A percentile compares a stretch with the other conserved stretches of the same genome.
Evolutionary conservation across 495 filamentous ascomycete genomes (phyloP).

Genomic region (Penicillium chermesinum): DNA sequence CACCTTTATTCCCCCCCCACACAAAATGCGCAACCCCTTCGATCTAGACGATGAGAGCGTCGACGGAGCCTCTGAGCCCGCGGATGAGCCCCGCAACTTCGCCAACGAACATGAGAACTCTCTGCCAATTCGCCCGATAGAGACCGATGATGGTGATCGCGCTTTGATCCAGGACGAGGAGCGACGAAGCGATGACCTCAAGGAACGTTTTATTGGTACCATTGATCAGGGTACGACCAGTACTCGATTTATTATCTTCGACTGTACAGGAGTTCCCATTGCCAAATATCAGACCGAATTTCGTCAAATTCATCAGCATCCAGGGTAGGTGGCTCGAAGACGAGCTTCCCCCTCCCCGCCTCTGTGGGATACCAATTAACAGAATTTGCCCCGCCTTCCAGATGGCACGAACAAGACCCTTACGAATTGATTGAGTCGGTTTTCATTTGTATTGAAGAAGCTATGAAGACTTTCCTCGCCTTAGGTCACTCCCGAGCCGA

Average conservation of each 20-base stretch:
- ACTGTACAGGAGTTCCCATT: conserved; percentile 70
- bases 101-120: conserved; percentile 15
- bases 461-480: conserved; percentile 65
- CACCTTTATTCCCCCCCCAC: background rate
- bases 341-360: conserved; percentile 1
- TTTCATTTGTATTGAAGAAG: conserved; percentile 77
- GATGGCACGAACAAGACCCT: conserved; percentile 95
- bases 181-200: conserved; percentile 29
- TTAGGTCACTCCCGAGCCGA: conserved; percentile 64
- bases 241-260: conserved; percentile 88
- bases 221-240: conserved; percentile 95
- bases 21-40: conserved; percentile 39
- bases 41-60: conserved; percentile 35
- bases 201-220: conserved; percentile 56
- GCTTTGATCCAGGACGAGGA: conserved; percentile 40
- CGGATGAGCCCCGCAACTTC: conserved; percentile 1
- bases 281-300: conserved; percentile 91
- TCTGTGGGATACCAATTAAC: conserved; percentile 6
- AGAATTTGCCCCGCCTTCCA: conserved; percentile 26
- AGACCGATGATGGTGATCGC: conserved; percentile 37
- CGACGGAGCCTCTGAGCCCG: conserved; percentile 29
- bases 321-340: conserved; percentile 59
- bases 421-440: conserved; percentile 73
- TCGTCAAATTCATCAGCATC: conserved; percentile 78
- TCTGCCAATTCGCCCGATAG: conserved; percentile 19